Evolutionary conservation across 441 rosid genomes (phyloP).

Genomic region (Geranium incanum): DNA sequence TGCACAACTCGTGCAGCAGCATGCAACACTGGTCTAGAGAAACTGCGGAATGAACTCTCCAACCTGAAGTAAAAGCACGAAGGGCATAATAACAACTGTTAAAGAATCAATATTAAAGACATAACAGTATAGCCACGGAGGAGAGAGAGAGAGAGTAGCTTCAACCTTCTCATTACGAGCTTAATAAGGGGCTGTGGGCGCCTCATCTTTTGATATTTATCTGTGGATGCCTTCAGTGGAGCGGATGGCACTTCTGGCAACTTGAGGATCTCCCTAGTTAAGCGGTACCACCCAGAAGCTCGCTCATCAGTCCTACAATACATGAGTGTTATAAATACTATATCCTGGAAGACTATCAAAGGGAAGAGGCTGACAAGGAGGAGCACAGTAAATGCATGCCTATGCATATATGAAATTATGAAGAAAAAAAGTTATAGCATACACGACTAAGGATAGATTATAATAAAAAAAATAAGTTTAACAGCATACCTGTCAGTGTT

Average conservation of each 20-base stretch:
- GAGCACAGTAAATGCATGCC: slow-evolving; percentile 13
- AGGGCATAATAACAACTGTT: not conserved
- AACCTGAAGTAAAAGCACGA: slow-evolving; percentile 37
- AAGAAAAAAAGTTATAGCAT: not conserved
- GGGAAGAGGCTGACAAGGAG: slow-evolving; percentile 9
- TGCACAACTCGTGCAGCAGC: slow-evolving; percentile 99
- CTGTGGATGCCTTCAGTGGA: slow-evolving; percentile 49
- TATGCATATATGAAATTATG: slow-evolving; percentile 10
- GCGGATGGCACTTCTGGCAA: slow-evolving; percentile 89
- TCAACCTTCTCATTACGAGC: slow-evolving; percentile 40
- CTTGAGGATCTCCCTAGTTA: slow-evolving; percentile 96
- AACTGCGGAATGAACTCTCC: slow-evolving; percentile 98
- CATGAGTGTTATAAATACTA: slow-evolving; percentile 8
- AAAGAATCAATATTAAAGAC: not conserved
- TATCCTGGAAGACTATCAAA: slow-evolving; percentile 3
- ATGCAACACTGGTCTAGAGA: slow-evolving; percentile 98
- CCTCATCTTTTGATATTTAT: slow-evolving; percentile 77
- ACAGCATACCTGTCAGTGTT: slow-evolving; percentile 57
- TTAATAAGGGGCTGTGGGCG: slow-evolving; percentile 97
- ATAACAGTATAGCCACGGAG: not conserved
- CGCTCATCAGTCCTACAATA: slow-evolving; percentile 83
- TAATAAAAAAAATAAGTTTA: slow-evolving; percentile 10
- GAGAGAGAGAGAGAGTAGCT: not conserved
- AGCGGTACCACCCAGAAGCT: slow-evolving; percentile 97
- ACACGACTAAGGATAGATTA: slow-evolving; percentile 8